Base-by-base conservation (phyloP, 345 rosid species). In the Punica granatum region DNA sequence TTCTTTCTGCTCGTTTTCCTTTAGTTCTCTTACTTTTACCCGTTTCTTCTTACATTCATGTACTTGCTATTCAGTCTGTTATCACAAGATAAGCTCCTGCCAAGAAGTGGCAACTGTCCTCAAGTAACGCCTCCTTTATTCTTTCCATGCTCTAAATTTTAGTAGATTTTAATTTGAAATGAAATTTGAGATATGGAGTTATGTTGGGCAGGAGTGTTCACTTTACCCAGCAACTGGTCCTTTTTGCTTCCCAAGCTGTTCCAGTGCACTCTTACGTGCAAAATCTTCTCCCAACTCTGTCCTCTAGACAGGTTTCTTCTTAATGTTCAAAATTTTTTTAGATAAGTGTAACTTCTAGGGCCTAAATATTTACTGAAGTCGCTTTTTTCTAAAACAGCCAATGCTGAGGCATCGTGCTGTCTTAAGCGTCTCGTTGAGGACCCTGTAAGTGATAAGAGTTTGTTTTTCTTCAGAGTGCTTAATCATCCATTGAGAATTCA, bases 181-280 rank as follows among this genome's bases (percentile, higher is more conserved):
- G 26, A 10, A 26, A 56, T 56, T 56, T 56, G 33, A 56, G 16
- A 30, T 56, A 26, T 14, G 13, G 14, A 13, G 13, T 2, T 56
- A 16, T 56, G 19, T 13, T 26, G 7, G n/a, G 64, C 85, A 93
- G 98, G 95, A 90, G 94, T 73, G 98, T 88, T 48, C 88, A 96
- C 72, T 93, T 93, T 74, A 90, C 97, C 30, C 98, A 93, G 77
- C 97, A 93, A 80, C 98, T 93, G 75, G 92, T 93, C 70, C 91
- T 93, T 59, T 93, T 93, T 79, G 97, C 98, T 65, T 94, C 96
- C 7, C 94, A 82, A 82, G 97, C 98, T 69, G 91, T 88, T 81
- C 87, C 98, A 46, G 87, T 93, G 76, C 97, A 86, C 76, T 75
- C 86, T 67, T 97, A 93, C 66, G 96, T 93, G 76, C 90, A 86